phyloP scores from a whole-genome alignment of 225 moss, liverwort and hornwort species.

The Polytrichum formosum region DNA sequence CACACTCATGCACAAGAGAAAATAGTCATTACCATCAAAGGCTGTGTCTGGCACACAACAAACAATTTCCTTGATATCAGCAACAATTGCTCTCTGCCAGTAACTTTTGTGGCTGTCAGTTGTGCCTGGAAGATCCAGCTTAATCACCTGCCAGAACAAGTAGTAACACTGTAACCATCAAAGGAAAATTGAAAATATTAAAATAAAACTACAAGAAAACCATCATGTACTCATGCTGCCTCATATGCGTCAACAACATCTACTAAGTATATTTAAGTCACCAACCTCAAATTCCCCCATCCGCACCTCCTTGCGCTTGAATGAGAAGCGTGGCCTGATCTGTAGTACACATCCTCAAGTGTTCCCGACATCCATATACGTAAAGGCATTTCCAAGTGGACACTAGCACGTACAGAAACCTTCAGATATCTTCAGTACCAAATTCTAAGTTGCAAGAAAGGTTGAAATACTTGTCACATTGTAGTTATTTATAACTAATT shows the following conservation, averaged over 20 bases:
- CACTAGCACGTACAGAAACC: too few species aligned
- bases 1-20: too few species aligned
- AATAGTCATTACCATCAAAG: constrained; percentile 59
- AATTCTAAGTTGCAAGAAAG: too few species aligned
- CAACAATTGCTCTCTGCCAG: constrained; percentile 72
- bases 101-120: constrained; percentile 75
- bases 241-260: background rate
- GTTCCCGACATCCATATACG: background rate
- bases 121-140: constrained; percentile 65
- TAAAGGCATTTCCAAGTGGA: too few species aligned
- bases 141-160: constrained; percentile 41
- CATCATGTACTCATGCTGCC: background rate
- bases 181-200: background rate
- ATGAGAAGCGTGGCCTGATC: constrained; percentile 81
- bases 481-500: too few species aligned
- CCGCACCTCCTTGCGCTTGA: constrained; percentile 83
- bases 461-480: too few species aligned
- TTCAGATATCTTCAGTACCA: too few species aligned
- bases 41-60: constrained; percentile 86
- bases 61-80: constrained; percentile 87
- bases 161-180: background rate
- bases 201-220: background rate
- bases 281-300: constrained; percentile 86
- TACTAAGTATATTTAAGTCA: background rate
- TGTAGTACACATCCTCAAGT: constrained; percentile 20